phyloP scores from a whole-genome alignment of 129 eudicot genomes.

The Tagetes erecta region DNA sequence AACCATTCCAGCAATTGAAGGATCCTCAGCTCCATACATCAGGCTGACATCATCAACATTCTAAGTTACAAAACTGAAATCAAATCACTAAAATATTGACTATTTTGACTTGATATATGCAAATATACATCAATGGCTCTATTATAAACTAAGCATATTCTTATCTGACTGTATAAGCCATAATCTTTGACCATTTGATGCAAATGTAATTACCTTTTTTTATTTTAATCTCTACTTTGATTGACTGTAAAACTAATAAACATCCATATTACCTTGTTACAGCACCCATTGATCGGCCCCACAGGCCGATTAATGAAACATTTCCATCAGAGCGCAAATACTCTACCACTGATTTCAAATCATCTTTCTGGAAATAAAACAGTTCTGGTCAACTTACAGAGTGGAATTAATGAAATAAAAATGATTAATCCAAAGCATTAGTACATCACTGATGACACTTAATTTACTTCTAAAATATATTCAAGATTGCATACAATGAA shows the following conservation, averaged over 20 bases:
- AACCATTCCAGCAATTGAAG: constrained; percentile 98
- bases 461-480: constrained; percentile 7
- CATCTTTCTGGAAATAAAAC: constrained; percentile 72
- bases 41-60: constrained; percentile 58
- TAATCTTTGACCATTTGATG: background rate
- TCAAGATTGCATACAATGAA: background rate
- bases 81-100: background rate
- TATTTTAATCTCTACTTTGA: background rate
- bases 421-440: background rate
- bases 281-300: constrained; percentile 99
- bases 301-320: constrained; percentile 84
- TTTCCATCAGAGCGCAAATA: constrained; percentile 81
- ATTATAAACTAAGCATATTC: background rate
- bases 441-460: background rate
- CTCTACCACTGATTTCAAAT: constrained; percentile 84
- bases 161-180: background rate
- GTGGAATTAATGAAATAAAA: background rate
- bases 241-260: background rate
- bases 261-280: constrained; percentile 68
- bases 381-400: constrained; percentile 14
- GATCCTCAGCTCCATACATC: constrained; percentile 98
- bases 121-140: background rate
- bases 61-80: constrained; percentile 33
- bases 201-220: background rate
- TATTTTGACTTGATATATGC: background rate